Evolutionary conservation across 2,329 filamentous ascomycete genomes (phyloP), one percentile per base, ranked within the genome.

Genomic region (Fusarium continuum): DNA sequence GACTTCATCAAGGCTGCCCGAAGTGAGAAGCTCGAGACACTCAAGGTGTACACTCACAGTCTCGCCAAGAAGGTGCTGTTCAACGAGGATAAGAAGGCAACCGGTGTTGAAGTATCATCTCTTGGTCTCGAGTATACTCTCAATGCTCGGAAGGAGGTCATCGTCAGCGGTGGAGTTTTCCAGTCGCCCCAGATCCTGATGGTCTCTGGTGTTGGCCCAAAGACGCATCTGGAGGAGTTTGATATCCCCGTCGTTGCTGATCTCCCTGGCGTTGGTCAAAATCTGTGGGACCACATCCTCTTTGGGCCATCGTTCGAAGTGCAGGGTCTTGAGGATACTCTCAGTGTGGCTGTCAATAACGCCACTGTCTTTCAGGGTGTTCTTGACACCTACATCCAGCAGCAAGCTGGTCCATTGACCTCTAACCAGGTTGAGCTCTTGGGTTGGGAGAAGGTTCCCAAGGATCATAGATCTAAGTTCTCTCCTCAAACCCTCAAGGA

Each of bases 61-160:
- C 70, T 78, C 5, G 82, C 78, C 3, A 77, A 79, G 61, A 77
- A 74, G 35, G 76, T 86, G 1, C 20, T 82, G 0, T 85, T 83
- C 39, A 65, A 80, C 44, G 32, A 32, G 0, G 60, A 74, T 1
- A 79, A 72, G 32, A 77, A 71, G 40, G 81, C 79, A 0, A 78
- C 71, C 0, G 78, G 78, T 6, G 80, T 82, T 2, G 36, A 69
- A 14, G 64, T 67, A 8, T 52, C 40, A 38, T 51, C 51, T 22
- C 6, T 54, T 8, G 62, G 65, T 1, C 29, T 64, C 4, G 34
- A 60, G 1, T 68, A 64, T 8, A 67, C 58, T 2, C 45, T 68
- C 17, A 68, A 53, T 6, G 65, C 63, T 1, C 32, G 29, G 2
- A 68, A 68, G 8, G 65, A 68, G 16, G 65, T 68, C 2, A 62